Evolutionary conservation across 129 eudicot species (phyloP), one percentile per base, ranked within the genome.

Genomic region (Erigeron canadensis): DNA sequence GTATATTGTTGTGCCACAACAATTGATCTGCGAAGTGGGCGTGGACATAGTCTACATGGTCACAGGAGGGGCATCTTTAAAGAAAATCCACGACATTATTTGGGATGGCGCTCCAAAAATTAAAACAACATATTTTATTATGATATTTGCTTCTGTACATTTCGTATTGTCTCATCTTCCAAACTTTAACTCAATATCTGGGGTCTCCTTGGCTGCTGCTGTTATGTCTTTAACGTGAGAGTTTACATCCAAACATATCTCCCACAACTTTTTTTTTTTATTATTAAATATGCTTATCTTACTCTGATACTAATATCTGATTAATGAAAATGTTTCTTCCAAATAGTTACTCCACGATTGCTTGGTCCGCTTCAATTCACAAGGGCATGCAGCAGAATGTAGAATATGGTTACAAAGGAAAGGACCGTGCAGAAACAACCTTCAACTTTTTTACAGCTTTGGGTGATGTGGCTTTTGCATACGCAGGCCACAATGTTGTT

Each of bases 401-500:
- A n/a, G 67, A 74, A 9, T 90, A 90, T 9, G 81, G 94, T 43
- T 80, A 81, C 72, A 65, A 22, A 46, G 81, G 72, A 6, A 72
- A 45, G 8, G 74, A 77, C 37, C 54, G 75, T 7, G 2, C 84
- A 0, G 85, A 83, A 59, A 81, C 61, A 16, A 84, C 85, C 56
- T 90, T 85, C 64, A 72, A 85, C 63, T 90, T 90, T 71, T 66
- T 90, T 67, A 73, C 75, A 0, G 93, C 90, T 12, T 63, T 86
- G 72, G 94, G 96, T 38, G 86, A 82, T 10, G 90, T 87, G 17
- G 96, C 94, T n/a, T 90, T 90, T 63, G 91, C 94, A 40, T 90
- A 84, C 37, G 93, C 96, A 0, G 96, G 94, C 15, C 96, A 87
- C 79, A 90, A 90, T 57, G 94, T 90, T 72, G 96, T 90, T 57